Evolutionary conservation across 495 filamentous ascomycete genomes (phyloP), one percentile per base, ranked within the genome.

Genomic region (Beverwykella pulmonaria): DNA sequence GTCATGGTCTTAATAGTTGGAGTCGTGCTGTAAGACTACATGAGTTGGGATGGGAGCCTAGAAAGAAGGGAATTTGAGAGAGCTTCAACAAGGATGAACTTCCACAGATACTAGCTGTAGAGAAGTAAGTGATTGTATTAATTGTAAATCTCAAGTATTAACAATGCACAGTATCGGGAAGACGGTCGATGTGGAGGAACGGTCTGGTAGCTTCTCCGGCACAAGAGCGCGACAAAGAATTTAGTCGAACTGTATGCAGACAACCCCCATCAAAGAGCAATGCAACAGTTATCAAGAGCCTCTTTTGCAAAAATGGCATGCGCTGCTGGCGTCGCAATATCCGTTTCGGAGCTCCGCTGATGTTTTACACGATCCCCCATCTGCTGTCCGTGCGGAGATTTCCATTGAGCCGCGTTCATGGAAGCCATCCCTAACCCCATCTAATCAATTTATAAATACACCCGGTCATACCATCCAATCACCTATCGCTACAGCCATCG

Each of bases 61-160:
- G 60, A 36, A 78, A 79, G 67, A 81, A 80, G 61, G 66, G 69
- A 17, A 72, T 72, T 52, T 69, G 49, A 23, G 65, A 70, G 26
- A 75, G 71, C 19, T 76, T 68, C 23, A 53, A 49, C 2, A 73
- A 79, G 25, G 78, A 80, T 65, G 77, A 81, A 63, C 60, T 79
- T 17, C 68, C 77, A 9, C 53, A 57, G 2, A 71, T 80, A n/a
- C 56, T 80, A 32, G 63, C 61, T 12, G 74, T 77, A 48, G 60
- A 69, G 5, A 67, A 48, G 44, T 48, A 34, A 34, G 30, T 34
- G 5, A 12, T 5, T 34, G n/a, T 12, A 34, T 34, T 12, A 12
- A 5, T 34, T 12, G 5, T 12, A 34, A 5, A 34, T 34, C 4
- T 5, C 30, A 34, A 5, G 30, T 34, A 4, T 12, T 34, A 34